Conservation (phyloP, 305 asterid species). For the Fraxinus xanthoxyloides region DNA sequence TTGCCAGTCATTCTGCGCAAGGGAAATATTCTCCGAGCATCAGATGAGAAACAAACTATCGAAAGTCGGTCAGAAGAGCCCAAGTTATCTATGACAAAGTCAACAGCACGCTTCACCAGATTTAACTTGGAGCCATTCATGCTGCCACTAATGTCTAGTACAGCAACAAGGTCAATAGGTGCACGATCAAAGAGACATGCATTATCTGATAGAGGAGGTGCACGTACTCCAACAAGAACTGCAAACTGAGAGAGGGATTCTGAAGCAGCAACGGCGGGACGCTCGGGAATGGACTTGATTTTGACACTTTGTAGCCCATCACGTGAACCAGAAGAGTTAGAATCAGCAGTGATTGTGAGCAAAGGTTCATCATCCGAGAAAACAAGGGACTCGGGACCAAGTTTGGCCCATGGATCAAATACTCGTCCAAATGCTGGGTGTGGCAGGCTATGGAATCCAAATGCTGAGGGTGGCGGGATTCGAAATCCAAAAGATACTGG, state of each 20-base stretch:
- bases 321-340: neutral
- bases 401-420: neutral
- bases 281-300: slow-evolving; percentile 32
- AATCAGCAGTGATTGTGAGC: neutral
- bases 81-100: slow-evolving; percentile 47
- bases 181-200: slow-evolving; percentile 23
- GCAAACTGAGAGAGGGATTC: slow-evolving; percentile 19
- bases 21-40: slow-evolving; percentile 33
- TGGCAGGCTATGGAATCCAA: neutral
- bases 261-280: slow-evolving; percentile 21
- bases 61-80: slow-evolving; percentile 50
- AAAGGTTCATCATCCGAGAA: slow-evolving; percentile 36
- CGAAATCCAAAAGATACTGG: neutral
- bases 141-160: slow-evolving; percentile 48
- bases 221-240: slow-evolving; percentile 33
- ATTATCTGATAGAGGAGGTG: slow-evolving; percentile 23
- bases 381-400: neutral
- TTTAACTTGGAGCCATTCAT: slow-evolving; percentile 26
- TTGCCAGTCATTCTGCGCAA: slow-evolving; percentile 41
- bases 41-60: slow-evolving; percentile 35
- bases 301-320: slow-evolving; percentile 5
- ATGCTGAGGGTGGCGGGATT: neutral
- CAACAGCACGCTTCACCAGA: slow-evolving; percentile 42
- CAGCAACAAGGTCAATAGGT: slow-evolving; percentile 41
- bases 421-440: neutral